These are phyloP conservation scores for Tardiomyces blankii DNA, from an alignment of 1,139 yeast genomes.

Conservation along the genomic window DNA sequence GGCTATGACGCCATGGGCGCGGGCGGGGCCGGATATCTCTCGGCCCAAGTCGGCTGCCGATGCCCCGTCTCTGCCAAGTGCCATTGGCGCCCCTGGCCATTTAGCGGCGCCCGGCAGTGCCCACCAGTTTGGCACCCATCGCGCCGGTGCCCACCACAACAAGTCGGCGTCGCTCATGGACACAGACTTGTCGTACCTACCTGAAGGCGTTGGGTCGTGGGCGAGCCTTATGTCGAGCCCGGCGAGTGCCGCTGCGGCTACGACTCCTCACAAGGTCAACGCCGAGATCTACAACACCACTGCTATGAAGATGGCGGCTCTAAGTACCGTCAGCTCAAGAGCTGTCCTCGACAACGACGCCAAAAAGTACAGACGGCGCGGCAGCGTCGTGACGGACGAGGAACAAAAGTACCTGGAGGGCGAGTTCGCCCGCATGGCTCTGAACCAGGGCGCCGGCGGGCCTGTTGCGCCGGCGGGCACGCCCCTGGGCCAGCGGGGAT, in stretches of 20 bases:
- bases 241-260: background rate
- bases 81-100: background rate
- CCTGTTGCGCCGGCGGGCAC: background rate
- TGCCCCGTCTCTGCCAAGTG: background rate
- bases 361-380: slow-evolving; percentile 19
- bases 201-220: slow-evolving; percentile 16
- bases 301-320: slow-evolving; percentile 29
- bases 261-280: slow-evolving; percentile 5
- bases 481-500: background rate
- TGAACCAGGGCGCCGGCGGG: slow-evolving; percentile 1
- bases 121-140: background rate
- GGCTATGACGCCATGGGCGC: slow-evolving; percentile 1
- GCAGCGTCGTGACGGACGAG: slow-evolving; percentile 11
- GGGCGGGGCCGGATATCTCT: slow-evolving; percentile 11
- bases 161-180: slow-evolving; percentile 13
- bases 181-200: slow-evolving; percentile 9
- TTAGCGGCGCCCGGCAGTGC: background rate
- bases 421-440: slow-evolving; percentile 10
- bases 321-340: slow-evolving; percentile 19
- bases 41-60: slow-evolving; percentile 21
- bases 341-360: slow-evolving; percentile 6
- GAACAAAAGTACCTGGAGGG: slow-evolving; percentile 12
- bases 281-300: slow-evolving; percentile 21
- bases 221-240: slow-evolving; percentile 5
- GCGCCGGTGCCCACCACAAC: slow-evolving; percentile 6